These are phyloP conservation scores for Yamadazyma friedrichii DNA, from an alignment of 1,139 yeast species.

Conservation along the genomic window DNA sequence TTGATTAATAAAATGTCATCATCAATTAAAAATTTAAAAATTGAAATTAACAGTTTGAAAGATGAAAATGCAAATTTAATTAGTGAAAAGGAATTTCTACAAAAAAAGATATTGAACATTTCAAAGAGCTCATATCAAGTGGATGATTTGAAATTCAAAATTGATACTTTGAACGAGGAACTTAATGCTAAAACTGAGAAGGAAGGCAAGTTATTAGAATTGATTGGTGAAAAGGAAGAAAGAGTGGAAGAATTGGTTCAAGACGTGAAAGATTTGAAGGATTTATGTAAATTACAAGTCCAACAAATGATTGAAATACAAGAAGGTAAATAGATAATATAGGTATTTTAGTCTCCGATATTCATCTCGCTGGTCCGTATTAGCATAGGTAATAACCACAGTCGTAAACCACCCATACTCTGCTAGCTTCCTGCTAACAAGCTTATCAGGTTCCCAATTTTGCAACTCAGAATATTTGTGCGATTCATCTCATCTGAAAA, in stretches of 20 bases:
- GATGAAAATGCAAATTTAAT: slow-evolving; percentile 60
- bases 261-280: slow-evolving; percentile 86
- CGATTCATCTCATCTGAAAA: slow-evolving; percentile 6
- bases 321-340: slow-evolving; percentile 18
- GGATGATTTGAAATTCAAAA: slow-evolving; percentile 48
- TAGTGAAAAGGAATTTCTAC: slow-evolving; percentile 63
- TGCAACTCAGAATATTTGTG: background rate
- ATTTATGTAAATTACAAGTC: slow-evolving; percentile 75
- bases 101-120: slow-evolving; percentile 55
- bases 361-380: too few species aligned
- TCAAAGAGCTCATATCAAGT: slow-evolving; percentile 14
- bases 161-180: slow-evolving; percentile 33
- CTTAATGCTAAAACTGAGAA: slow-evolving; percentile 36
- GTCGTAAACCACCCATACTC: too few species aligned
- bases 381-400: too few species aligned
- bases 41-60: slow-evolving; percentile 64
- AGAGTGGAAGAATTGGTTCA: slow-evolving; percentile 80
- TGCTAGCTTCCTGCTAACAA: too few species aligned
- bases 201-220: slow-evolving; percentile 64
- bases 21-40: slow-evolving; percentile 75
- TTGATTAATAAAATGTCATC: slow-evolving; percentile 70
- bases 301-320: slow-evolving; percentile 79
- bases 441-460: too few species aligned
- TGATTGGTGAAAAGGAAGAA: slow-evolving; percentile 89
- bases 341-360: background rate